A percentile compares a stretch with the other conserved stretches of the same genome.
Evolutionary conservation across 2,329 filamentous ascomycete species (phyloP).

Genomic region (Diplocarpon rosae): DNA sequence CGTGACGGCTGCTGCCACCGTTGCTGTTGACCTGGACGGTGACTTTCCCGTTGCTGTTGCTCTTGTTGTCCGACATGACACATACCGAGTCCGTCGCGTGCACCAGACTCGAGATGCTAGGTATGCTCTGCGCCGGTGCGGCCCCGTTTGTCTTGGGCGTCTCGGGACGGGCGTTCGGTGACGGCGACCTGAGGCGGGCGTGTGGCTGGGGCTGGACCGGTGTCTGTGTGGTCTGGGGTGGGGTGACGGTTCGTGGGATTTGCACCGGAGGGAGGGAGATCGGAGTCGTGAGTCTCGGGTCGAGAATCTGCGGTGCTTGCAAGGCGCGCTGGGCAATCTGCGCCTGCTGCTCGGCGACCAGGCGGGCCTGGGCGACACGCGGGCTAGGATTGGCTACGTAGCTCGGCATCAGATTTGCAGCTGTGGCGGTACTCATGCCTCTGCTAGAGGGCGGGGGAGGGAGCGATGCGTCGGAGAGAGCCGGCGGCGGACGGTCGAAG

Average conservation of each 20-base stretch:
- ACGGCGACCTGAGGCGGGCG: constrained; percentile 16
- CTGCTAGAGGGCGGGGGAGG: constrained; percentile 22
- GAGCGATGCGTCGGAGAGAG: constrained; percentile 27
- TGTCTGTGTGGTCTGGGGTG: constrained; percentile 10
- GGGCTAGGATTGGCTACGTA: constrained; percentile 30
- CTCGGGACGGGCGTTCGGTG: constrained; percentile 8
- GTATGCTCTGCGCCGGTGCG: constrained; percentile 24
- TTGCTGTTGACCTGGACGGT: constrained; percentile 20
- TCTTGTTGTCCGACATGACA: constrained; percentile 24
- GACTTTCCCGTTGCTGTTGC: constrained; percentile 21
- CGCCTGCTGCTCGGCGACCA: constrained; percentile 27
- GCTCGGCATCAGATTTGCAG: constrained; percentile 17
- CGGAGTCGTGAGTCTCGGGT: constrained; percentile 18
- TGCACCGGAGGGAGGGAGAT: constrained; percentile 15
- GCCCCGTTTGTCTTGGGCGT: constrained; percentile 15
- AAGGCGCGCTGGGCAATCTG: constrained; percentile 23
- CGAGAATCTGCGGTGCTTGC: constrained; percentile 19
- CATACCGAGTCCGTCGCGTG: constrained; percentile 23
- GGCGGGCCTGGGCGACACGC: constrained; percentile 31
- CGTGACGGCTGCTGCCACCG: constrained; percentile 2
- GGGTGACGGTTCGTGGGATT: constrained; percentile 16
- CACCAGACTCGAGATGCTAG: constrained; percentile 25
- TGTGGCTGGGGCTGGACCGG: not conserved
- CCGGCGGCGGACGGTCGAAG: constrained; percentile 27
- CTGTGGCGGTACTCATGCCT: constrained; percentile 21